Evolutionary conservation across 1,284 basidiomycete genomes (phyloP).

Genomic region (Ustilago trichophora): DNA sequence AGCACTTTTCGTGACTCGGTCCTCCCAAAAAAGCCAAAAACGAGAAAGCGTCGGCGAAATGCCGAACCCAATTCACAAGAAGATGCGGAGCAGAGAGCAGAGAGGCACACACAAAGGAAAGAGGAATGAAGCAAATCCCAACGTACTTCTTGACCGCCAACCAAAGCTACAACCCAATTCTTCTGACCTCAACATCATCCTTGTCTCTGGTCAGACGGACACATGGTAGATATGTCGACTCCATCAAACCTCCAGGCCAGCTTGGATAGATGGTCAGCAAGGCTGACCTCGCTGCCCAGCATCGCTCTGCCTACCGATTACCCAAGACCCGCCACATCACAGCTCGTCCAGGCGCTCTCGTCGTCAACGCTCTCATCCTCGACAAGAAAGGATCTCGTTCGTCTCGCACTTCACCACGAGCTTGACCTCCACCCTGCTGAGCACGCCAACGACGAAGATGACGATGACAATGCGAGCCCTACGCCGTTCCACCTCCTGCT

Average conservation of each 20-base stretch:
- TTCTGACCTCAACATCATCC: no score
- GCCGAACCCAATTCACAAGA: no score
- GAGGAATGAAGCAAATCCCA: no score
- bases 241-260: conserved; percentile 28
- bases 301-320: conserved; percentile 97
- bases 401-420: conserved; percentile 77
- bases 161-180: no score
- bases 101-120: no score
- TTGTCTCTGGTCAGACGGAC: not conserved
- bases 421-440: conserved; percentile 73
- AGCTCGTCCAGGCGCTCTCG: conserved; percentile 61
- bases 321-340: conserved; percentile 75
- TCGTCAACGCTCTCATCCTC: conserved; percentile 50
- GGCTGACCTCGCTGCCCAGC: conserved; percentile 77
- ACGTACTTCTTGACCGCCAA: no score
- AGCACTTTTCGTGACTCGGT: no score
- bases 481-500: conserved; percentile 91
- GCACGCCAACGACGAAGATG: conserved; percentile 47
- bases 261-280: conserved; percentile 57
- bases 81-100: no score
- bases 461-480: conserved; percentile 68
- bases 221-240: conserved; percentile 14
- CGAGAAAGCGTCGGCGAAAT: no score
- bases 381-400: conserved; percentile 55
- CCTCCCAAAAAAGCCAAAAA: no score